Evolutionary conservation across 2,329 filamentous ascomycete species (phyloP), one percentile per base, ranked within the genome.

Genomic region (Neonectria faginata): DNA sequence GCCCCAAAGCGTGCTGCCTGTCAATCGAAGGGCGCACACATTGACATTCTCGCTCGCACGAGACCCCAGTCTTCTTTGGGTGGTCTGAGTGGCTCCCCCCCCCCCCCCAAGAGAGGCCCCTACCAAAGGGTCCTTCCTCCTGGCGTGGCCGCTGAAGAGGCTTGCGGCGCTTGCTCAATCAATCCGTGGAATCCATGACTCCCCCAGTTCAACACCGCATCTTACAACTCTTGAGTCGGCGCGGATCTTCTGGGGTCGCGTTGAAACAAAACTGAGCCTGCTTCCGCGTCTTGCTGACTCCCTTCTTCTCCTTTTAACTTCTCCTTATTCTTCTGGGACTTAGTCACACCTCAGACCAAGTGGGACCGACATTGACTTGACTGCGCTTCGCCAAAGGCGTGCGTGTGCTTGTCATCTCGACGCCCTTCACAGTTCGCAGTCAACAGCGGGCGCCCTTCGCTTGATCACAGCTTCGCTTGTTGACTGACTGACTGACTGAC

Each of bases 11-110:
- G 70, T 68, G 65, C 60, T 64, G 65, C 69, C 67, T 74, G 72
- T 74, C 72, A 74, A 74, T 62, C 66, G 72, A 74, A 74, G 73
- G 73, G 73, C 73, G 73, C 68, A 66, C 60, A 48, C 48, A 14
- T 69, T 67, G 72, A 73, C 71, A 73, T 70, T 62, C 61, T 67
- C 64, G 66, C 68, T 64, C 65, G 66, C 68, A 65, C 67, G 69
- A 67, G 69, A 71, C 70, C 70, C 62, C 62, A 51, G 48, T 57
- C 56, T 69, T 27, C 50, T 58, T 62, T 57, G 47, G 42, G 54
- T 54, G 45, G 16, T 20, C 16, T 52, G 31, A 45, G 59, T 41
- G 53, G 52, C 52, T 42, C 39, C 27, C 29, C 7, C 16, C 39
- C 39, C 22, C 22, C 22, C n/a, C 39, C 16, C n/a, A n/a, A 41